phyloP scores from a whole-genome alignment of 2,329 filamentous ascomycete species.

The Sarocladiaceae sp. region DNA sequence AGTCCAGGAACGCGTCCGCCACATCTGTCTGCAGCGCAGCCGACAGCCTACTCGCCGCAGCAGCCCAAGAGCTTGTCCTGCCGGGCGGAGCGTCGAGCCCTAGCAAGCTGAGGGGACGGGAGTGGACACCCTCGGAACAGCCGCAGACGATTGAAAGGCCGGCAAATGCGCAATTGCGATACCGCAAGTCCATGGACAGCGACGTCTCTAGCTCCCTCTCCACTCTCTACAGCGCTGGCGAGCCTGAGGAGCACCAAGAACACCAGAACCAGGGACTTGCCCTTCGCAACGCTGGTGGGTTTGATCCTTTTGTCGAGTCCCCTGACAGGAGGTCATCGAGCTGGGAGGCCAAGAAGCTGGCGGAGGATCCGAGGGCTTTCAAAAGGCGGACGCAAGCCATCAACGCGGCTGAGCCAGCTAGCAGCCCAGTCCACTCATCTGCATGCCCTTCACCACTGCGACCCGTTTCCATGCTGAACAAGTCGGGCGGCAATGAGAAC shows the following conservation, averaged over 20 bases:
- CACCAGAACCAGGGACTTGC: constrained; percentile 1
- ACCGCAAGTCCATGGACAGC: constrained; percentile 29
- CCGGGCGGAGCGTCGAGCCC: constrained; percentile 37
- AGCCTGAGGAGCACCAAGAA: constrained; percentile 30
- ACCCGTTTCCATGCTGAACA: neutral
- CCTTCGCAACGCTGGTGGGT: neutral
- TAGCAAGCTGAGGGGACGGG: constrained; percentile 27
- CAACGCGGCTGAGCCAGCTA: neutral
- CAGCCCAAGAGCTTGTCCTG: constrained; percentile 27
- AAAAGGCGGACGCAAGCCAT: neutral
- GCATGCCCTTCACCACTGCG: constrained; percentile 6
- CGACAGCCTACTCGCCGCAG: constrained; percentile 34
- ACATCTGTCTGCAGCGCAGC: constrained; percentile 29
- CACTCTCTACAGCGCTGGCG: constrained; percentile 50
- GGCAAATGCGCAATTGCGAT: neutral
- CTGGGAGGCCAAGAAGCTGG: constrained; percentile 8
- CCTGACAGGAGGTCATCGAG: constrained; percentile 2
- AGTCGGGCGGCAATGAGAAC: neutral
- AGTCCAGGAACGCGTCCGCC: constrained; percentile 18
- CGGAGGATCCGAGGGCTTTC: constrained; percentile 1
- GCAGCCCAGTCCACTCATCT: neutral
- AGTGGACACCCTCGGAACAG: constrained; percentile 18
- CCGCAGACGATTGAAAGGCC: constrained; percentile 13
- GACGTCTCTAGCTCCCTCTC: constrained; percentile 48
- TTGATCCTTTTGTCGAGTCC: constrained; percentile 27